Percentiles rank a stretch among this genome's conserved stretches.
These are phyloP conservation scores for Tilletiopsis washingtonensis DNA, from an alignment of 1,284 basidiomycete genomes.

Conservation along the genomic window DNA sequence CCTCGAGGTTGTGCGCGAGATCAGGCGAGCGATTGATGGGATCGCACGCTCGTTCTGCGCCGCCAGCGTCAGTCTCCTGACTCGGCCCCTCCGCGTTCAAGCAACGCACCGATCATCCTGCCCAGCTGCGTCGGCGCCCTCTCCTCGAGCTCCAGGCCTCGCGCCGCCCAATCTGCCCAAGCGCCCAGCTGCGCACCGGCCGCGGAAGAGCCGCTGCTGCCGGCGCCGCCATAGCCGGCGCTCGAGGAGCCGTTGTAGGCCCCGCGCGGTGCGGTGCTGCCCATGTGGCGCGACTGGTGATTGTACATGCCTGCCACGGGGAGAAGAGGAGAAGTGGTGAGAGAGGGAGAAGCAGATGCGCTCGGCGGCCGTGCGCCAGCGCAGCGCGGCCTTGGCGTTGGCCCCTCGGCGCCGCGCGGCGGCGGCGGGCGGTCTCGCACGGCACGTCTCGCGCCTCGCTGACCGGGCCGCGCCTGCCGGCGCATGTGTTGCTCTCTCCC, in stretches of 20 bases:
- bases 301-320: constrained; percentile 7
- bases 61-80: neutral
- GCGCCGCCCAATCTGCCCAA: constrained; percentile 36
- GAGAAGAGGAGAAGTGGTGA: too few species aligned
- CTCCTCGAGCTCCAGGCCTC: constrained; percentile 32
- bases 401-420: too few species aligned
- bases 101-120: constrained; percentile 18
- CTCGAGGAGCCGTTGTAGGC: neutral
- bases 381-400: too few species aligned
- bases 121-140: constrained; percentile 21
- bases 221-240: neutral
- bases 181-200: constrained; percentile 17
- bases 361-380: too few species aligned
- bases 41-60: constrained; percentile 70
- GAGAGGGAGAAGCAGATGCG: too few species aligned
- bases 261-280: neutral
- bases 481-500: too few species aligned
- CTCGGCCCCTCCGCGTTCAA: neutral
- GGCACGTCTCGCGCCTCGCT: too few species aligned
- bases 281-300: constrained; percentile 5
- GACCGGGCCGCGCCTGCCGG: too few species aligned
- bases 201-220: neutral
- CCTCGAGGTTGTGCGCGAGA: constrained; percentile 82
- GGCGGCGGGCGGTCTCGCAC: too few species aligned
- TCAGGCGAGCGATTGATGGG: constrained; percentile 79